Base-by-base conservation (phyloP, 164 flowering plant genomes). In the Paratinospora sagittata region DNA sequence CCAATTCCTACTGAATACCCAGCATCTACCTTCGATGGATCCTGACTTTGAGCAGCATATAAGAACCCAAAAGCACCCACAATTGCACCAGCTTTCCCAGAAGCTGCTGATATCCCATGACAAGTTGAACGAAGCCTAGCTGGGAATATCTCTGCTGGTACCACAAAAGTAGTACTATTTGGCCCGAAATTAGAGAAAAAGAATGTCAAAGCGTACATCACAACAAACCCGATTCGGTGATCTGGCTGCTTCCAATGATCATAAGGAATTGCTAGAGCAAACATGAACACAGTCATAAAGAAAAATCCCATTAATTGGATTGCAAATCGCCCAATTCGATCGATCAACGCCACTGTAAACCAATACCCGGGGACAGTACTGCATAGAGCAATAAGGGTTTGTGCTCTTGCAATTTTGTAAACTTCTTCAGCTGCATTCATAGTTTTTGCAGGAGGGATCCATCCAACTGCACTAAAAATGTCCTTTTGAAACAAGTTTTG, bases 301-400 rank as follows among this genome's bases (percentile, higher is more conserved):
- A 81, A 77, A 81, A 91, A 91, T 0, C 97, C 97, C 73, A 85
- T 79, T 70, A 91, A 24, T 33, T 91, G 97, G 77, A 91, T 89
- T 0, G 81, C 63, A 63, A 84, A 89, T 21, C 97, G 69, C 26
- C 97, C 97, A 9, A 89, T 78, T 24, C 11, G 64, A 55, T 91
- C 97, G 33, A 91, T 91, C 2, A 91, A 76, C 4, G 82, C 83
- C 41, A 91, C 94, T 0, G 97, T 87, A 75, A 91, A 87, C 95
- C 97, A 91, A 80, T 91, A 91, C 0, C 97, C 97, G 0, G 97
- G 97, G 26, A 91, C 88, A 9, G 97, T 88, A 68, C 92, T 86
- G 82, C 84, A 85, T 0, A 88, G 81, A 8, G 97, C 94, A 3
- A 91, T 84, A 0, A 91, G 73, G 0, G 91, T 87, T 67, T 89